phyloP scores from a whole-genome alignment of 2,329 filamentous ascomycete species.

The Spiromastix sp. region DNA sequence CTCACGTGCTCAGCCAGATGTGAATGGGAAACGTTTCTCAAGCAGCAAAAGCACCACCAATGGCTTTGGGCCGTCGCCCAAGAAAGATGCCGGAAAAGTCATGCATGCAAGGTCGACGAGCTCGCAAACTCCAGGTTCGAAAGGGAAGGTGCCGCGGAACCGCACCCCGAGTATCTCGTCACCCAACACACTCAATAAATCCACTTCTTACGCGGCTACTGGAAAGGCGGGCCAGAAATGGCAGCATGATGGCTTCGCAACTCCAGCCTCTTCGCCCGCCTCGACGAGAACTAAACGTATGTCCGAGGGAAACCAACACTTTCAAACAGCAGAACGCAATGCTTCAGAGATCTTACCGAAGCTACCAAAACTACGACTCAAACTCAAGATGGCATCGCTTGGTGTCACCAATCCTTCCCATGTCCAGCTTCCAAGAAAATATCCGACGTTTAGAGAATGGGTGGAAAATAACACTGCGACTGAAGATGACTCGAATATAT shows the following conservation, averaged over 20 bases:
- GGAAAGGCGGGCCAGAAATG: background rate
- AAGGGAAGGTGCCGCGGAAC: conserved; percentile 15
- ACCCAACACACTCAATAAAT: conserved; percentile 14
- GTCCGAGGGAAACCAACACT: background rate
- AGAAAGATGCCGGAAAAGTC: conserved; percentile 17
- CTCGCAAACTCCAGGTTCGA: background rate
- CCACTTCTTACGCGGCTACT: conserved; percentile 13
- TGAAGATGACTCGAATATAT: conserved; percentile 32
- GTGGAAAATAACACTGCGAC: conserved; percentile 40
- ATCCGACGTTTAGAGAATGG: conserved; percentile 55
- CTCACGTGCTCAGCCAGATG: conserved; percentile 20
- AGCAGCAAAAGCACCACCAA: conserved; percentile 21
- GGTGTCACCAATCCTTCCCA: conserved; percentile 44
- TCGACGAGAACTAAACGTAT: background rate
- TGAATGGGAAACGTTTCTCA: conserved; percentile 20
- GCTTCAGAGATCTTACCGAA: conserved; percentile 10
- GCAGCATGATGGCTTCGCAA: background rate
- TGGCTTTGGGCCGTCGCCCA: conserved; percentile 14
- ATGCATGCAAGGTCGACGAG: conserved; percentile 14
- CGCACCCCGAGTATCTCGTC: conserved; percentile 21
- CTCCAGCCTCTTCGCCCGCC: background rate
- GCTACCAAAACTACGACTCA: conserved; percentile 33
- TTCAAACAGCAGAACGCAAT: too few relatives aligned
- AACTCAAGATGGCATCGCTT: conserved; percentile 41
- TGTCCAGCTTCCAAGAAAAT: conserved; percentile 34